These are phyloP conservation scores for Grosmannia penicillata DNA, from an alignment of 2,329 filamentous ascomycete species.

Conservation along the genomic window DNA sequence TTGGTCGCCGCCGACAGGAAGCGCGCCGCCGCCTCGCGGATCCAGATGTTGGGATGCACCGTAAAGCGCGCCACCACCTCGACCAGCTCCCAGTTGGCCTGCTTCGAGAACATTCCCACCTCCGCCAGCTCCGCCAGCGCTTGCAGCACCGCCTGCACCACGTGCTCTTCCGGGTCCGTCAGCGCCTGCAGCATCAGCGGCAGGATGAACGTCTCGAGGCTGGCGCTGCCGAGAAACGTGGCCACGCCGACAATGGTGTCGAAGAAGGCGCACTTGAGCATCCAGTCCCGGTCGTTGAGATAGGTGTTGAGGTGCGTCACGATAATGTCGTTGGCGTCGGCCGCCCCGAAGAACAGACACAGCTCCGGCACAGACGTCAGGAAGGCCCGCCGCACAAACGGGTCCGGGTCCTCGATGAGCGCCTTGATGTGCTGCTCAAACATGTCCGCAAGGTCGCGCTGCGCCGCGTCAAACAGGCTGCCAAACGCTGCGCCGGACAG, in stretches of 20 bases:
- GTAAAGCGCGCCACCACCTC: conserved; percentile 73
- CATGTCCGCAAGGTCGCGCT: conserved; percentile 63
- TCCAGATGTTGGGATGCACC: conserved; percentile 91
- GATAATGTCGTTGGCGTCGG: conserved; percentile 90
- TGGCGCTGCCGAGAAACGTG: conserved; percentile 75
- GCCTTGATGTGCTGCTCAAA: conserved; percentile 84
- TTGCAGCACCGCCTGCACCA: conserved; percentile 72
- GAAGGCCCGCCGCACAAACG: conserved; percentile 79
- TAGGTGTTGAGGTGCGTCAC: conserved; percentile 95
- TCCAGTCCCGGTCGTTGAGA: conserved; percentile 91
- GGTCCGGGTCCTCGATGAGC: conserved; percentile 73
- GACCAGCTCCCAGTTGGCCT: conserved; percentile 76
- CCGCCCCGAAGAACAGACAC: conserved; percentile 86
- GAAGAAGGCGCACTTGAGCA: conserved; percentile 91
- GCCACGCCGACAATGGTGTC: conserved; percentile 89
- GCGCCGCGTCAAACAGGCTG: conserved; percentile 76
- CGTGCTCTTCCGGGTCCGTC: conserved; percentile 84
- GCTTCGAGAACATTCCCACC: conserved; percentile 71
- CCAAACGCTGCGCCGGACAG: conserved; percentile 34
- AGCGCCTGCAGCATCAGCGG: conserved; percentile 92
- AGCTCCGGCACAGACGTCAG: conserved; percentile 80
- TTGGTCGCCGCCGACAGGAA: conserved; percentile 66
- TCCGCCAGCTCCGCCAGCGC: conserved; percentile 80
- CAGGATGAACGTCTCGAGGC: conserved; percentile 85
- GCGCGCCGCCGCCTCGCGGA: conserved; percentile 74